A percentile compares a stretch with the other conserved stretches of the same genome.
Evolutionary conservation across 805 yeast genomes (phyloP).

Genomic region (Danielia reshetovae): DNA sequence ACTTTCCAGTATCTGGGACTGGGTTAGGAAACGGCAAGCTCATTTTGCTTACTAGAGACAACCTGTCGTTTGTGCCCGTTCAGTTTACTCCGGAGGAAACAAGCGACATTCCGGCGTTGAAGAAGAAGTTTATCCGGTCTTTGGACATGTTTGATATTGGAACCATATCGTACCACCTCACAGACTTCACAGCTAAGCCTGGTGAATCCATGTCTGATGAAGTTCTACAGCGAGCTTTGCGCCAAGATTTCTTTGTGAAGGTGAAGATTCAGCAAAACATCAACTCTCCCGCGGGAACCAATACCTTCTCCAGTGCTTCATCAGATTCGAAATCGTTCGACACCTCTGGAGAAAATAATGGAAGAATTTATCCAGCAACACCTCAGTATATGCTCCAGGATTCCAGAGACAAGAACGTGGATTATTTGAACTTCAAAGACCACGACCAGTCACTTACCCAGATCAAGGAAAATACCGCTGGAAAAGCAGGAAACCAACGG

Average conservation of each 20-base stretch:
- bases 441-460: conserved; percentile 1
- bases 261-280: conserved; percentile 32
- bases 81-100: conserved; percentile 22
- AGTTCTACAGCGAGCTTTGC: conserved; percentile 34
- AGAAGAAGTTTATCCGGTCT: conserved; percentile 33
- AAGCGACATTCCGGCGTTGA: conserved; percentile 27
- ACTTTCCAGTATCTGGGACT: conserved; percentile 7
- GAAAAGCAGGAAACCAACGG: background rate
- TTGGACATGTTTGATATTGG: conserved; percentile 35
- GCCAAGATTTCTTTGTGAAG: conserved; percentile 29
- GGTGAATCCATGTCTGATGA: conserved; percentile 57
- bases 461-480: background rate
- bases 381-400: conserved; percentile 62
- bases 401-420: conserved; percentile 37
- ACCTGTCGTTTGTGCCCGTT: conserved; percentile 49
- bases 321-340: conserved; percentile 55
- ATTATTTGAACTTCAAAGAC: conserved; percentile 58
- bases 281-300: conserved; percentile 27
- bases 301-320: conserved; percentile 44
- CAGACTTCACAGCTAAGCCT: conserved; percentile 61
- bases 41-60: conserved; percentile 65
- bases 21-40: conserved; percentile 16
- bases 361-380: conserved; percentile 54
- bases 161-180: conserved; percentile 47
- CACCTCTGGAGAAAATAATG: conserved; percentile 36